Conservation (phyloP, 495 filamentous ascomycete species). For the Durotheca rogersii region DNA sequence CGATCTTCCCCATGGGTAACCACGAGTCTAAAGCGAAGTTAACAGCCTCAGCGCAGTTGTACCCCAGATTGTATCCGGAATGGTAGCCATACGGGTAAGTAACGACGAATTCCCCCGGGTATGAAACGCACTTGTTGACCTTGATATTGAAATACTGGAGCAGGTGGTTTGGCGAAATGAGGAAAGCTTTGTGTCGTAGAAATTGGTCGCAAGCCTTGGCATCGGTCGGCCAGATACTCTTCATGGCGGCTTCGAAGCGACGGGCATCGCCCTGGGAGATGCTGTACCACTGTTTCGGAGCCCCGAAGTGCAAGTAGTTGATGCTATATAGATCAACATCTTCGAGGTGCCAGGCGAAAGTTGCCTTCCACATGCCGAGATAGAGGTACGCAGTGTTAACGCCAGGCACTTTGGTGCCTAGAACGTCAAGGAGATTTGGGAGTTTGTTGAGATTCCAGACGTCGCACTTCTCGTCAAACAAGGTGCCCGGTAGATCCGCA, state of each 20-base stretch:
- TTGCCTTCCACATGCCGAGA: slow-evolving; percentile 99
- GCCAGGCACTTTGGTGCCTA: slow-evolving; percentile 92
- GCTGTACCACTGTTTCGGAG: slow-evolving; percentile 99
- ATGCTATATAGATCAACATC: slow-evolving; percentile 99
- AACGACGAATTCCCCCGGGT: slow-evolving; percentile 97
- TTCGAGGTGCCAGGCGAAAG: slow-evolving; percentile 98
- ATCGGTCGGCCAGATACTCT: slow-evolving; percentile 89
- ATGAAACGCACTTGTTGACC: slow-evolving; percentile 93
- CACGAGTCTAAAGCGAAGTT: slow-evolving; percentile 96
- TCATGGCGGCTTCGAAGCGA: slow-evolving; percentile 93
- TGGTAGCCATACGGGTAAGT: slow-evolving; percentile 99
- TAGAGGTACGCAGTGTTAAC: slow-evolving; percentile 99
- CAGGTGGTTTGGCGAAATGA: slow-evolving; percentile 89
- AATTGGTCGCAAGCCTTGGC: slow-evolving; percentile 98
- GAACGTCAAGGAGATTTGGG: slow-evolving; percentile 87
- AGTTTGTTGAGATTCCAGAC: slow-evolving; percentile 94
- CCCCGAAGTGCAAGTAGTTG: slow-evolving; percentile 98
- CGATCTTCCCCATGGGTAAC: slow-evolving; percentile 91
- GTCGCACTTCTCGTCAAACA: slow-evolving; percentile 87
- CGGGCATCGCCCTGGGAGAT: slow-evolving; percentile 96
- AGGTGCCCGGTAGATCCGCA: slow-evolving; percentile 91
- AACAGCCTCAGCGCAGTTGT: slow-evolving; percentile 98
- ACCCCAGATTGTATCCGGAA: slow-evolving; percentile 95
- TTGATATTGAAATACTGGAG: slow-evolving; percentile 87
- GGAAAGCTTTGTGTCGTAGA: slow-evolving; percentile 93